Conservation (phyloP, 371 early-diverging fungal genomes). For the Apophysomyces trapeziformis region DNA sequence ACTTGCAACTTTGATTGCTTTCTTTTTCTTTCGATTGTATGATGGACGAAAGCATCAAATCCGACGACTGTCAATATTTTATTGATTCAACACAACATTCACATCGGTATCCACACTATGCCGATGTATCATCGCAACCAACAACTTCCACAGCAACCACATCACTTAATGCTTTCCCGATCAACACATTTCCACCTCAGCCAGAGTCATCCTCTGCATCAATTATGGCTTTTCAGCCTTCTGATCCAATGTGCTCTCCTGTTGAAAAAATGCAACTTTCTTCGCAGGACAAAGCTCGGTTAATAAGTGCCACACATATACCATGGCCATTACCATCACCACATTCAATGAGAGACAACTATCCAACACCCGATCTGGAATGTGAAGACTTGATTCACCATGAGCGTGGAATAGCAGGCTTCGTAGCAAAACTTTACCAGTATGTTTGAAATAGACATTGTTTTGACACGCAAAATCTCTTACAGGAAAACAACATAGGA, state of each 20-base stretch:
- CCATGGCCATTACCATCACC: constrained; percentile 8
- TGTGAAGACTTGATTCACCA: constrained; percentile 18
- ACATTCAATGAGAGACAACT: constrained; percentile 12
- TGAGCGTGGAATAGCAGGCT: constrained; percentile 42
- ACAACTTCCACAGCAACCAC: constrained; percentile 5
- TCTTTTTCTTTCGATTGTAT: constrained; percentile 6
- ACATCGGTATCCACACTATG: constrained; percentile 4
- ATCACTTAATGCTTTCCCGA: constrained; percentile 7
- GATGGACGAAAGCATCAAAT: background rate
- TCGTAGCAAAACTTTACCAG: constrained; percentile 46
- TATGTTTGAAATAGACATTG: constrained; percentile 20
- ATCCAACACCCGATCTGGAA: constrained; percentile 14
- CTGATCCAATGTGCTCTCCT: constrained; percentile 1
- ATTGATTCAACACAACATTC: constrained; percentile 4
- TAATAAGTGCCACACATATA: background rate
- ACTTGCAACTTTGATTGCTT: constrained; percentile 9
- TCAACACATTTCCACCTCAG: background rate
- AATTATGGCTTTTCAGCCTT: background rate
- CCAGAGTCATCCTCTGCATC: background rate
- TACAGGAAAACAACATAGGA: constrained; percentile 25
- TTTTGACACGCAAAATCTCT: constrained; percentile 8
- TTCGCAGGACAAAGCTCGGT: background rate
- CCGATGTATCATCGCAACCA: constrained; percentile 7
- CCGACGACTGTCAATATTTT: background rate
- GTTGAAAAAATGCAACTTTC: constrained; percentile 3